Evolutionary conservation across 1,139 yeast genomes (phyloP).

Genomic region (Eremothecium sinecaudum): DNA sequence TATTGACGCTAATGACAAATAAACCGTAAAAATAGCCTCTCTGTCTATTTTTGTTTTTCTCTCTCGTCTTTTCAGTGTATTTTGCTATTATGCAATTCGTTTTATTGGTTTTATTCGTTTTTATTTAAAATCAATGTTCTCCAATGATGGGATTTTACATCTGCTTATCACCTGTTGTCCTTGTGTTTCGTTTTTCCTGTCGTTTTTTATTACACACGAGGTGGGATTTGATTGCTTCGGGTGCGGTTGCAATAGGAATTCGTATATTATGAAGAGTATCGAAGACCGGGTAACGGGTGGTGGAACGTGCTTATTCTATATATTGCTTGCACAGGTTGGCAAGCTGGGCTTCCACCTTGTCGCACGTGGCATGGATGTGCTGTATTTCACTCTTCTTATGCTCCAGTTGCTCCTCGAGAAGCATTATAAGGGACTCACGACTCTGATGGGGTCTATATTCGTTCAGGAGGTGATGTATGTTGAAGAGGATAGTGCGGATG

Average conservation of each 20-base stretch:
- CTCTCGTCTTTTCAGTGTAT: no score
- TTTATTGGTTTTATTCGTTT: no score
- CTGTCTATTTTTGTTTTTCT: no score
- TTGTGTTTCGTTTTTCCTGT: no score
- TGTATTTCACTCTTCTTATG: conserved; percentile 45
- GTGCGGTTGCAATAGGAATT: not conserved
- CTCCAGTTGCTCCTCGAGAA: conserved; percentile 56
- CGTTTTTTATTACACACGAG: no score
- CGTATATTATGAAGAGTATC: not conserved
- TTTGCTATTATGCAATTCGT: no score
- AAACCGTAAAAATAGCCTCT: no score
- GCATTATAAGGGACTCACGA: conserved; percentile 65
- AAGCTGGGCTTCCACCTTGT: conserved; percentile 38
- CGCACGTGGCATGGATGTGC: conserved; percentile 40
- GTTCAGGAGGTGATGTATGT: conserved; percentile 74
- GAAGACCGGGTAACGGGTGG: not conserved
- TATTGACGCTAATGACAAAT: no score
- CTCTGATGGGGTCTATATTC: conserved; percentile 87
- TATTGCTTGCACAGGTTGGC: conserved; percentile 19
- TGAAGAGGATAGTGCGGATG: conserved; percentile 63
- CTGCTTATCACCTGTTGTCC: no score
- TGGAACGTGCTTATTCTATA: conserved; percentile 1
- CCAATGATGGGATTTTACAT: no score
- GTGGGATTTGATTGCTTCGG: not conserved
- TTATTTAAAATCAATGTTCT: no score